These are phyloP conservation scores for Ananas comosus DNA, from an alignment of 176 grass and related monocot genomes.

Conservation along the genomic window DNA sequence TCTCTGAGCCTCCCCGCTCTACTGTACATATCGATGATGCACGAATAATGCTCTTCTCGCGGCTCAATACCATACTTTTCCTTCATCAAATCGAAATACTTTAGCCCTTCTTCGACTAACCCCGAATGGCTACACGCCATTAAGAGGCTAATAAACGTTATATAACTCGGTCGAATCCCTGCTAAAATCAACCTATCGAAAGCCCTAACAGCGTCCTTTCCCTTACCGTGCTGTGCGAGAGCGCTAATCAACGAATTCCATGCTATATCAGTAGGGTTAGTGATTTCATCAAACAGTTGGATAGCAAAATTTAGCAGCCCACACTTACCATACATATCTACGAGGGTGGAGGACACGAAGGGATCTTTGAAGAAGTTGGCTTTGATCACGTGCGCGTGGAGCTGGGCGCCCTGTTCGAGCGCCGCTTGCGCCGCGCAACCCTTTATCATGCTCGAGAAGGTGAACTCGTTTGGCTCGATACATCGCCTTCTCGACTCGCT, in stretches of 20 bases:
- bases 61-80: slow-evolving; percentile 33
- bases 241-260: slow-evolving; percentile 45
- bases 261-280: slow-evolving; percentile 22
- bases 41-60: slow-evolving; percentile 50
- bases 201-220: slow-evolving; percentile 30
- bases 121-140: slow-evolving; percentile 54
- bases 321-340: slow-evolving; percentile 66
- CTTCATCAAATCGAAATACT: slow-evolving; percentile 56
- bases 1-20: slow-evolving; percentile 59
- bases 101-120: slow-evolving; percentile 48
- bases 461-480: slow-evolving; percentile 52
- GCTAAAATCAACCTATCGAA: slow-evolving; percentile 38
- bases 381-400: slow-evolving; percentile 55
- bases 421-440: slow-evolving; percentile 45
- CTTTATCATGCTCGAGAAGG: slow-evolving; percentile 61
- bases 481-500: slow-evolving; percentile 23
- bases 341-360: slow-evolving; percentile 38
- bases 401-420: slow-evolving; percentile 45
- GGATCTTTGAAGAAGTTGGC: slow-evolving; percentile 28
- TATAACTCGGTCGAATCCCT: slow-evolving; percentile 48
- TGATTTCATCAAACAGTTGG: slow-evolving; percentile 49
- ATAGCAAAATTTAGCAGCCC: slow-evolving; percentile 34
- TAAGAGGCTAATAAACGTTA: slow-evolving; percentile 54
- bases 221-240: slow-evolving; percentile 48
- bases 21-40: slow-evolving; percentile 59